phyloP scores from a whole-genome alignment of 768 basidiomycete genomes.

The Lactifluus subvellereus region DNA sequence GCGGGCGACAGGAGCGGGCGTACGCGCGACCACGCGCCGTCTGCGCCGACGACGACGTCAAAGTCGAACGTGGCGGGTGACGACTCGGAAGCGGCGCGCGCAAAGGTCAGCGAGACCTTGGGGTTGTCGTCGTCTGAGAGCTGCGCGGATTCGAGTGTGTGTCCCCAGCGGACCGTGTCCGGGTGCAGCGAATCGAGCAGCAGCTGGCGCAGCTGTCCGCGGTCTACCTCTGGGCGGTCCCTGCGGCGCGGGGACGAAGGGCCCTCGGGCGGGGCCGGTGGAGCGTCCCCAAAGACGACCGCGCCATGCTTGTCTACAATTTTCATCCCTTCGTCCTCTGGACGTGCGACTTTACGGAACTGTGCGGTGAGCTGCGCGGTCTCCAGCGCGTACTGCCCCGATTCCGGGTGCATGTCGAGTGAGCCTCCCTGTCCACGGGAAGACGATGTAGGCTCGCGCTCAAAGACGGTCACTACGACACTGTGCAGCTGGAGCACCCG shows the following conservation, averaged over 20 bases:
- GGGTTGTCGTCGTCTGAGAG: neutral
- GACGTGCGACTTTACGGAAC: conserved; percentile 8
- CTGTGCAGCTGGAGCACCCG: conserved; percentile 58
- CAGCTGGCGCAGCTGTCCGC: conserved; percentile 12
- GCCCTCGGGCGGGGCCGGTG: neutral
- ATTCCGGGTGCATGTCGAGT: conserved; percentile 40
- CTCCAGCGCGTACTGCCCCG: conserved; percentile 3
- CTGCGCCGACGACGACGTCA: conserved; percentile 35
- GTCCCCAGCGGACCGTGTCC: conserved; percentile 4
- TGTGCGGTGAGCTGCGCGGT: conserved; percentile 4
- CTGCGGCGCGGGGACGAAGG: neutral
- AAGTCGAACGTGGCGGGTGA: neutral
- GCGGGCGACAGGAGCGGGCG: conserved; percentile 32
- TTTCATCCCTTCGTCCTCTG: conserved; percentile 6
- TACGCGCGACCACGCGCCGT: conserved; percentile 38
- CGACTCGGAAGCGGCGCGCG: neutral
- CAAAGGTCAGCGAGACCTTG: conserved; percentile 4
- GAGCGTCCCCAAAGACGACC: neutral
- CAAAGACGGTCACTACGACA: conserved; percentile 59
- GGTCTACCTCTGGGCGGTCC: conserved; percentile 13
- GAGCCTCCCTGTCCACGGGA: conserved; percentile 37
- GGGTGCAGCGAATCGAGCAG: conserved; percentile 13
- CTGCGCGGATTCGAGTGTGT: neutral
- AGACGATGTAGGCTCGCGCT: conserved; percentile 45
- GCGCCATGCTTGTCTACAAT: conserved; percentile 2